Evolutionary conservation across 257 asterid genomes (phyloP), one percentile per base, ranked within the genome.

Genomic region (Capsicum rhomboideum): DNA sequence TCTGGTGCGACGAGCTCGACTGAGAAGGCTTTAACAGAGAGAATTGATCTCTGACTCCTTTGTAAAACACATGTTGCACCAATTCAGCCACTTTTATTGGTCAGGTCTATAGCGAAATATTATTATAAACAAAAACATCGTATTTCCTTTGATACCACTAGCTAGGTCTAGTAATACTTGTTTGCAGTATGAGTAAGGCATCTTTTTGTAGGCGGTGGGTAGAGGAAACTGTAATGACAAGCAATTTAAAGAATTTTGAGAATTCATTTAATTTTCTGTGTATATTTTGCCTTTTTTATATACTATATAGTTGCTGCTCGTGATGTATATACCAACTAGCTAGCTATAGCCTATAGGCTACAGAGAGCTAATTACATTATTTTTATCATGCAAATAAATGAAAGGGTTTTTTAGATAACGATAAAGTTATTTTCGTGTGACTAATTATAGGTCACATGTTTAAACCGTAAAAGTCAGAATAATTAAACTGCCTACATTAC

Each of bases 121-220:
- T n/a, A 58, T 21, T 58, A 21, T 58, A n/a, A n/a, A 21, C 7
- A 0, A 58, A 3, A 29, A n/a, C n/a, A 4, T 21, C 3, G 10
- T 63, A 59, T 59, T 59, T 26, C 34, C 29, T 59, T 59, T 23
- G 68, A 59, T 21, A 59, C 68, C 71, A 6, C 42, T 63, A 28
- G 54, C 54, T 50, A 28, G 42, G 42, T 63, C 71, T 63, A 6
- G 42, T 28, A 61, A 13, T 63, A 28, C 26, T 63, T 63, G 59
- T 46, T 46, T 46, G 13, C 11, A 16, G 8, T 26, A 50, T 26
- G 44, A 75, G 81, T 4, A 49, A 75, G 81, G 63, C 81, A 75
- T 75, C 81, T 75, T 75, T 75, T 26, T 52, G 26, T 75, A 75
- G 44, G 61, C 81, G 81, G 63, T 75, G 81, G 63, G 58, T 50